Evolutionary conservation across 1,284 basidiomycete species (phyloP), one percentile per base, ranked within the genome.

Genomic region (Malassezia japonica): DNA sequence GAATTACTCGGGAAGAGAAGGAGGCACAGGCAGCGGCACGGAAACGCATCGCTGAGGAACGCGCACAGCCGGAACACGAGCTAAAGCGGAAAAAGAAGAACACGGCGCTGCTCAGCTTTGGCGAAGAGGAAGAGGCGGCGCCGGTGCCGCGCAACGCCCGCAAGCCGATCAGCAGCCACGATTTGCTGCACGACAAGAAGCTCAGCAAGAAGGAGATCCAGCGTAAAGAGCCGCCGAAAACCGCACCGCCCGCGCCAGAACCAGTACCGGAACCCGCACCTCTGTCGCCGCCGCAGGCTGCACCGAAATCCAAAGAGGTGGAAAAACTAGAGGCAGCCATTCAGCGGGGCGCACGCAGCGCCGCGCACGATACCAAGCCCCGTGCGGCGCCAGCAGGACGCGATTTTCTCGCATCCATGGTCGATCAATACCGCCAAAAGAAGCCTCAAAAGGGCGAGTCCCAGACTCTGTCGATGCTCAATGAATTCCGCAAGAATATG

Each of bases 1-100:
- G 92, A n/a, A 94, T 95, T 59, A 98, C 92, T 0, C 87, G 87
- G 0, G 86, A 83, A 1, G 90, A 96, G 75, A 84, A 85, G 56
- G 80, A 82, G 35, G 83, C 79, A 0, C 90, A 94, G 70, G 83
- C 84, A 56, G 13, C 5, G 8, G 50, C 46, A 5, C 29, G 28
- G 15, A 20, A 33, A 3, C 3, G 32, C 25, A 24, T 28, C 3
- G 44, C 44, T 2, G 24, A 39, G 28, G 31, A 37, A 9, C 37
- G n/a, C 23, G 27, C 20, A 1, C 20, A 39, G 10, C 24, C 32
- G 15, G 32, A 46, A 16, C 48, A 47, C 15, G 49, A 57, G 49
- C 46, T 44, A 21, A 53, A 50, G 41, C 53, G 31, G 31, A 55
- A 50, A 28, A 57, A 47, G 33, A 60, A 55, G n/a, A 67, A 69